Conservation (phyloP, 2,329 filamentous ascomycete genomes). For the Hymenoscyphus scutula region DNA sequence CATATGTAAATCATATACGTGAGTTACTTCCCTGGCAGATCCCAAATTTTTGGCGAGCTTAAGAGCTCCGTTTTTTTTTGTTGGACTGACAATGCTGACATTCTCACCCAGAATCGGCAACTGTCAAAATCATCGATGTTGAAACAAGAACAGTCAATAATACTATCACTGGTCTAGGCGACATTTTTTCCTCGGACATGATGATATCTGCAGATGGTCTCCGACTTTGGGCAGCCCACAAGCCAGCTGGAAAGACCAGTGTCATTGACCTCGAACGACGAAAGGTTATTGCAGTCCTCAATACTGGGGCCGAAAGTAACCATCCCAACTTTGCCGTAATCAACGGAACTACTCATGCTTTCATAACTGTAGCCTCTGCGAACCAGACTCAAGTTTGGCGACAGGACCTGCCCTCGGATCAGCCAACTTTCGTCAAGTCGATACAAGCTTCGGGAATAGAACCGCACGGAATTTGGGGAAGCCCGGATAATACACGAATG, state of each 20-base stretch:
- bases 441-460: constrained; percentile 9
- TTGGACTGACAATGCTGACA: neutral
- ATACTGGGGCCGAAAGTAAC: constrained; percentile 12
- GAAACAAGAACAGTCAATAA: neutral
- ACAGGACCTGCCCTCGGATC: neutral
- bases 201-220: constrained; percentile 13
- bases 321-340: constrained; percentile 11
- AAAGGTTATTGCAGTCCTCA: constrained; percentile 1
- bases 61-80: neutral
- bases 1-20: constrained; percentile 13
- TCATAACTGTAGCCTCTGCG: constrained; percentile 9
- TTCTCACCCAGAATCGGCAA: neutral
- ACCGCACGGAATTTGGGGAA: constrained; percentile 13
- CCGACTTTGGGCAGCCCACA: constrained; percentile 12
- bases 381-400: constrained; percentile 13
- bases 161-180: constrained; percentile 4
- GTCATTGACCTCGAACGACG: constrained; percentile 5
- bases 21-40: neutral
- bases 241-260: constrained; percentile 9
- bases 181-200: constrained; percentile 13
- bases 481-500: constrained; percentile 12
- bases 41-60: neutral
- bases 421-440: constrained; percentile 8
- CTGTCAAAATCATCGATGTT: constrained; percentile 11
- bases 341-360: constrained; percentile 5